A percentile compares a stretch with the other conserved stretches of the same genome.
phyloP scores from a whole-genome alignment of 305 asterid species.

The Fraxinus sp. region DNA sequence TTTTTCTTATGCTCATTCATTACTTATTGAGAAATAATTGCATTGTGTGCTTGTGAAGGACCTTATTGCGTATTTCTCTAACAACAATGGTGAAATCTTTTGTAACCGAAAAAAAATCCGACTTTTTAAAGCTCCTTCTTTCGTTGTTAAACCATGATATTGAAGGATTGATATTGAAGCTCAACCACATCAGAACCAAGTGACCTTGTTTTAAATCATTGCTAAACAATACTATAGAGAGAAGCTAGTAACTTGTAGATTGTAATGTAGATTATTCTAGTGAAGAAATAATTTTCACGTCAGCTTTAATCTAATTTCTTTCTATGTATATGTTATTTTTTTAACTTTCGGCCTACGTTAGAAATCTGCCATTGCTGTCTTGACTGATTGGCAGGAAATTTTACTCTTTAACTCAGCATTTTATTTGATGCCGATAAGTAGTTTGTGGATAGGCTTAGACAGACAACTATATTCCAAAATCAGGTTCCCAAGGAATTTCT shows the following conservation, averaged over 20 bases:
- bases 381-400: neutral
- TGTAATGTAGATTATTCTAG: conserved; percentile 2
- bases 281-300: neutral
- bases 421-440: neutral
- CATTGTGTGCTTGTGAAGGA: neutral
- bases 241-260: conserved; percentile 5
- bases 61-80: neutral
- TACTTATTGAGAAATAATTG: neutral
- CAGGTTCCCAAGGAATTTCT: neutral
- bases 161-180: neutral
- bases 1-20: neutral
- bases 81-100: conserved; percentile 1
- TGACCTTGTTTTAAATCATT: conserved; percentile 2
- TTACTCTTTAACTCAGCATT: neutral
- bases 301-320: neutral
- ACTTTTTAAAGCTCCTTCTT: neutral
- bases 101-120: neutral
- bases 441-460: neutral
- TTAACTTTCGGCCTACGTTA: neutral
- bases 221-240: neutral
- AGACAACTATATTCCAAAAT: neutral
- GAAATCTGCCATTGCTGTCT: neutral
- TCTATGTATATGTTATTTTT: neutral
- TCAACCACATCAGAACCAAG: conserved; percentile 3
- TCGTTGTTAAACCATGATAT: conserved; percentile 8